These are phyloP conservation scores for Sarcodon aspratus DNA, from an alignment of 768 basidiomycete genomes.

Conservation along the genomic window DNA sequence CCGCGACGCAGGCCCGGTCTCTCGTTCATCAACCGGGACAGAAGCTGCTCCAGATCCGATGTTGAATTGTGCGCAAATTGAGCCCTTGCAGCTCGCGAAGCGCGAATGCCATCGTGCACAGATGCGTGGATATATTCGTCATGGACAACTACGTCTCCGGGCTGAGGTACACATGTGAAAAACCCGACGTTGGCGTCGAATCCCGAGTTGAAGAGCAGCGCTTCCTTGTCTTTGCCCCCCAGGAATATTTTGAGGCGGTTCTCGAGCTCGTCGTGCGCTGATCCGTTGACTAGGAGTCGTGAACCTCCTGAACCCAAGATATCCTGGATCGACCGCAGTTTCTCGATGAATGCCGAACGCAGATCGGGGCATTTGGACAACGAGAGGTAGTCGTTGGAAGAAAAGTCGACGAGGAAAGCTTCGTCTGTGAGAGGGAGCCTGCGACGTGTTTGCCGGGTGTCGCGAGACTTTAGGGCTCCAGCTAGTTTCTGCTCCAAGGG, in stretches of 20 bases:
- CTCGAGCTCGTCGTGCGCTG: slow-evolving; percentile 64
- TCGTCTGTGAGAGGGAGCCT: slow-evolving; percentile 45
- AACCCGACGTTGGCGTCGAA: slow-evolving; percentile 89
- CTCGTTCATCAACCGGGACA: slow-evolving; percentile 29
- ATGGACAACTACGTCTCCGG: slow-evolving; percentile 65
- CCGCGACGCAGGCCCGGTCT: slow-evolving; percentile 27
- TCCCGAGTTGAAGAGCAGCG: slow-evolving; percentile 85
- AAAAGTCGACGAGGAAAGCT: slow-evolving; percentile 49
- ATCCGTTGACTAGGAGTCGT: slow-evolving; percentile 69
- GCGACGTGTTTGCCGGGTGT: slow-evolving; percentile 56
- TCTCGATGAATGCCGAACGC: slow-evolving; percentile 44
- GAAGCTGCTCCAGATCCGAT: slow-evolving; percentile 28
- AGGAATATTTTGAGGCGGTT: slow-evolving; percentile 56
- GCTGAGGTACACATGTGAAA: slow-evolving; percentile 71
- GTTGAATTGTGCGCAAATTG: slow-evolving; percentile 71
- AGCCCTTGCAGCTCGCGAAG: slow-evolving; percentile 29
- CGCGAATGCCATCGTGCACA: slow-evolving; percentile 84
- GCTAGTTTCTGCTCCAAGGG: slow-evolving; percentile 28
- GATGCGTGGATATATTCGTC: slow-evolving; percentile 88
- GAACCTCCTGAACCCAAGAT: slow-evolving; percentile 86
- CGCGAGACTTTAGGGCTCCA: slow-evolving; percentile 51
- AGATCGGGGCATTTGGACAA: slow-evolving; percentile 50
- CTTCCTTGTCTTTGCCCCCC: slow-evolving; percentile 23
- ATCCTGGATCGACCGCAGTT: slow-evolving; percentile 35
- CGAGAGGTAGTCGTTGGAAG: slow-evolving; percentile 91